Conservation (phyloP, 306 rosid species). For the Glycine latifolia region DNA sequence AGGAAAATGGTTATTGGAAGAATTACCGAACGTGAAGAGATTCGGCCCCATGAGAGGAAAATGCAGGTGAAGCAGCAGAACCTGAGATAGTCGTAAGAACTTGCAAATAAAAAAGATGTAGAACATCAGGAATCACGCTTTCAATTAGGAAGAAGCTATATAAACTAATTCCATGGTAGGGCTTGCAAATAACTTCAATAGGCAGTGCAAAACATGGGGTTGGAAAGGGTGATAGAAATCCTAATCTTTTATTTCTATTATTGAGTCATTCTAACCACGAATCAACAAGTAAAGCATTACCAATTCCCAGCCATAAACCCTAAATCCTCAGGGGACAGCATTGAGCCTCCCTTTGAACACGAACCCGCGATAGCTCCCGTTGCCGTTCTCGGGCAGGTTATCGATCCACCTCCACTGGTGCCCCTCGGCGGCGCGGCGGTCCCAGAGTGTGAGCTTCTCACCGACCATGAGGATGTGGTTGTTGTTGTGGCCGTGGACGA, state of each 20-base stretch:
- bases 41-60: neutral
- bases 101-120: no score
- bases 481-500: no score
- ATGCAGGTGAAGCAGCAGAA: neutral
- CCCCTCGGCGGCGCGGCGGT: conserved; percentile 44
- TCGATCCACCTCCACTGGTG: conserved; percentile 79
- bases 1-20: neutral
- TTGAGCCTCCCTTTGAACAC: conserved; percentile 81
- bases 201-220: neutral
- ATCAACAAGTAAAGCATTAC: conserved; percentile 38
- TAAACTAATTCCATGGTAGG: neutral
- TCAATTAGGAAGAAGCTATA: neutral
- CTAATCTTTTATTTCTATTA: neutral
- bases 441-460: conserved; percentile 80
- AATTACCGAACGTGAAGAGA: conserved; percentile 40
- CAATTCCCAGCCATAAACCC: conserved; percentile 31
- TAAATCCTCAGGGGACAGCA: conserved; percentile 60
- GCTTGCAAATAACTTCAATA: neutral
- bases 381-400: conserved; percentile 65
- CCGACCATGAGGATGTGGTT: no score
- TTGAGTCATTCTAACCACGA: neutral
- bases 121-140: neutral
- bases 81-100: conserved; percentile 10
- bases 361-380: conserved; percentile 76
- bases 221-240: neutral